A percentile compares a stretch with the other conserved stretches of the same genome.
Evolutionary conservation across 306 rosid genomes (phyloP).

Genomic region (Gastrolobium villosum): DNA sequence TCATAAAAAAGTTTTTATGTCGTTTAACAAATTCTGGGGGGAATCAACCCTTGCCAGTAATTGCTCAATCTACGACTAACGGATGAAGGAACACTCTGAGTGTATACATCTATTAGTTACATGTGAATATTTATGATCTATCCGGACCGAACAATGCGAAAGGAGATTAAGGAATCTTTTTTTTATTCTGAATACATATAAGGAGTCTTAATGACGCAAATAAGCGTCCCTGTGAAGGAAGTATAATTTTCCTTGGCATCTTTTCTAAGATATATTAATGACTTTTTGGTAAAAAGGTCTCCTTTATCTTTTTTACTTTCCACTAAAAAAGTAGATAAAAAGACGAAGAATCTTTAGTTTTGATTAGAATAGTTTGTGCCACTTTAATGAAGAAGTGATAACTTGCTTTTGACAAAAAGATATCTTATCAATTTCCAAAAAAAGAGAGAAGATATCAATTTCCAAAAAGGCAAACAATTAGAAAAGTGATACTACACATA

Average conservation of each 20-base stretch:
- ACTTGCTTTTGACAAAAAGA: constrained; percentile 4
- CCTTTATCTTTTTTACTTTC: constrained; percentile 36
- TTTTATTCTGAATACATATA: too few species aligned
- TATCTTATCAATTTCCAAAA: not conserved
- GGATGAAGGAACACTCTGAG: too few species aligned
- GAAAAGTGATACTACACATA: not conserved
- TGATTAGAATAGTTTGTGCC: constrained; percentile 34
- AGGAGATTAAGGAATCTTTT: too few species aligned
- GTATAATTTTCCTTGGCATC: constrained; percentile 33
- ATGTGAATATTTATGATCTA: too few species aligned
- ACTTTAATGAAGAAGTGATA: not conserved
- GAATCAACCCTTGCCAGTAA: too few species aligned
- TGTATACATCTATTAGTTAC: too few species aligned
- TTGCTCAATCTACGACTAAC: too few species aligned
- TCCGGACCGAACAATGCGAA: too few species aligned
- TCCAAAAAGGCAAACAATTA: not conserved
- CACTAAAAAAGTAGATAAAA: not conserved
- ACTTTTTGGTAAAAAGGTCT: constrained; percentile 19
- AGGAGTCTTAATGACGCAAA: not conserved
- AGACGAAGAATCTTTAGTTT: constrained; percentile 33
- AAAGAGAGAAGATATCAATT: not conserved
- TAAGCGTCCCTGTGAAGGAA: not conserved
- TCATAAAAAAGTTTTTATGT: too few species aligned
- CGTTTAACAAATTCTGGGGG: too few species aligned
- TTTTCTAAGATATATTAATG: constrained; percentile 25